A percentile compares a stretch with the other conserved stretches of the same genome.
These are phyloP conservation scores for Melaleuca quinquenervia DNA, from an alignment of 345 rosid species.

Conservation along the genomic window DNA sequence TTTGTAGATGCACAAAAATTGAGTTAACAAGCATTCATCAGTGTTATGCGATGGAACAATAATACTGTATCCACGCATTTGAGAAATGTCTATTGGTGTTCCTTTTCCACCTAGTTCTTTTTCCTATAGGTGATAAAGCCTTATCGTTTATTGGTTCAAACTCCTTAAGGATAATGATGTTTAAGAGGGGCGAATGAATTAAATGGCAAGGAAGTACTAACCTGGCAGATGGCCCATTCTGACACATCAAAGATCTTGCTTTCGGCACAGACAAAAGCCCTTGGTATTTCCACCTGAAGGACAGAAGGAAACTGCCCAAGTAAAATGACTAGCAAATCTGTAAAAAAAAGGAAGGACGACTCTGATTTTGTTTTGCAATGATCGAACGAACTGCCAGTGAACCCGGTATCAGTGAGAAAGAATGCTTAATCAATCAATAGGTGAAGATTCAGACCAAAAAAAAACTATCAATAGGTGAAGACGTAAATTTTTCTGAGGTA, in stretches of 20 bases:
- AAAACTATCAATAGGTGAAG: neutral
- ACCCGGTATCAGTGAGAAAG: neutral
- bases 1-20: neutral
- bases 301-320: slow-evolving; percentile 2
- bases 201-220: slow-evolving; percentile 9
- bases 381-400: neutral
- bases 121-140: neutral
- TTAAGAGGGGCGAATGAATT: neutral
- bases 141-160: neutral
- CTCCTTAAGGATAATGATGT: neutral
- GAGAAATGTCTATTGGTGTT: neutral
- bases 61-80: neutral
- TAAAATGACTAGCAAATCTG: neutral
- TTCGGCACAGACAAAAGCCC: slow-evolving; percentile 98
- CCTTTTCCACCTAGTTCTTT: neutral
- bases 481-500: neutral
- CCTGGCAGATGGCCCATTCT: slow-evolving; percentile 99
- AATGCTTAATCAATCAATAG: neutral
- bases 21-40: neutral
- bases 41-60: neutral
- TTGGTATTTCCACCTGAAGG: slow-evolving; percentile 81
- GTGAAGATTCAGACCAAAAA: too few species aligned
- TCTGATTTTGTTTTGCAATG: neutral
- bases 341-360: neutral
- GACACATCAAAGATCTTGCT: slow-evolving; percentile 98